These are phyloP conservation scores for Acacia melanoxylon DNA, from an alignment of 306 rosid genomes.

Conservation along the genomic window DNA sequence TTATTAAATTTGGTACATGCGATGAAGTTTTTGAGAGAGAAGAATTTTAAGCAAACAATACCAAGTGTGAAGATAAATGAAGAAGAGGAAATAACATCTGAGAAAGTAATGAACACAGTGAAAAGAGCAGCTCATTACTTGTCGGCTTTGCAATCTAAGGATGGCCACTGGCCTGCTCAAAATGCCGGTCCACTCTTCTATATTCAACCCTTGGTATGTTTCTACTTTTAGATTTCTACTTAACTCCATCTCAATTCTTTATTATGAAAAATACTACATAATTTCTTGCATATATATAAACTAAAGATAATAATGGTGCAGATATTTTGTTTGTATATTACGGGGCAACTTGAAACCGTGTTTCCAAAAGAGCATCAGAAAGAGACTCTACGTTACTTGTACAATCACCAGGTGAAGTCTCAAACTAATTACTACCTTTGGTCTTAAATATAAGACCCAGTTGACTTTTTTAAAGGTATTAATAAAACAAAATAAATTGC, in stretches of 20 bases:
- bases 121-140: conserved; percentile 46
- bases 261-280: too few species aligned
- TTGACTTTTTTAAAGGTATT: too few species aligned
- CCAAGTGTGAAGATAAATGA: conserved; percentile 48
- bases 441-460: too few species aligned
- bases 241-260: not conserved
- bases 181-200: conserved; percentile 72
- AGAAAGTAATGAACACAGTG: conserved; percentile 37
- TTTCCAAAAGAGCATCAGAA: too few species aligned
- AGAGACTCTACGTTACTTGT: too few species aligned
- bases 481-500: too few species aligned
- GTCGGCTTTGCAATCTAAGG: conserved; percentile 59
- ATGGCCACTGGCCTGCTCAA: conserved; percentile 86
- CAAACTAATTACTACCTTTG: too few species aligned
- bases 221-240: not conserved
- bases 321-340: conserved; percentile 42
- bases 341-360: too few species aligned
- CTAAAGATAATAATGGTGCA: not conserved
- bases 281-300: too few species aligned
- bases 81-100: conserved; percentile 43
- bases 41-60: conserved; percentile 59
- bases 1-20: not conserved
- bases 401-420: too few species aligned
- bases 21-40: conserved; percentile 54
- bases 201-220: conserved; percentile 57